phyloP scores from a whole-genome alignment of 352 stramenopile genomes.

The Phytophthora pluvialis region DNA sequence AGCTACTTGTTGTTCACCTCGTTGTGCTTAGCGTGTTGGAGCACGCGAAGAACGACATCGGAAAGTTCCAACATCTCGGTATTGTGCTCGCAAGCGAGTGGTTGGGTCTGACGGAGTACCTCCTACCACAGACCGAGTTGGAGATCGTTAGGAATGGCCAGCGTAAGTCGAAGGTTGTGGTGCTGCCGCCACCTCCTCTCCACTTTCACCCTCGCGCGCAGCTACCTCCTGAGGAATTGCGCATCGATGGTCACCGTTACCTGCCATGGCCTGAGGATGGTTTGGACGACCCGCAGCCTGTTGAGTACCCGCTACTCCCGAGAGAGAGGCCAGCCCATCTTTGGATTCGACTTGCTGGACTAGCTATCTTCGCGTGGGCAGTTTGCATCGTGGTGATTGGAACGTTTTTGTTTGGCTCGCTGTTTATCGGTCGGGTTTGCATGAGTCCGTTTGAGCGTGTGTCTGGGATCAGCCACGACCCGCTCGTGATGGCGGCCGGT shows the following conservation, averaged over 20 bases:
- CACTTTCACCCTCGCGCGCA: constrained; percentile 83
- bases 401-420: constrained; percentile 66
- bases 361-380: constrained; percentile 67
- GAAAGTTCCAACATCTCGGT: constrained; percentile 71
- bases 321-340: constrained; percentile 62
- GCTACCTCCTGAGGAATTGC: constrained; percentile 71
- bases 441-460: constrained; percentile 75
- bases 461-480: constrained; percentile 75
- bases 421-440: constrained; percentile 72
- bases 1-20: constrained; percentile 96
- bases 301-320: constrained; percentile 78
- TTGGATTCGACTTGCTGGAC: constrained; percentile 50
- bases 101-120: constrained; percentile 71
- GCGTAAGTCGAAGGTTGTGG: constrained; percentile 39
- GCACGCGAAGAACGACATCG: constrained; percentile 88
- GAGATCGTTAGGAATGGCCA: constrained; percentile 43
- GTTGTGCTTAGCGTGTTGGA: constrained; percentile 96
- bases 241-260: constrained; percentile 75
- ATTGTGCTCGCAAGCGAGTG: constrained; percentile 64
- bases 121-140: constrained; percentile 66
- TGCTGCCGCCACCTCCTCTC: constrained; percentile 74
- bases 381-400: constrained; percentile 69
- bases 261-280: constrained; percentile 87
- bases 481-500: constrained; percentile 73
- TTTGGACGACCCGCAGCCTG: constrained; percentile 64